phyloP scores from a whole-genome alignment of 2,329 filamentous ascomycete genomes.

The Proliferodiscus dingleyae region DNA sequence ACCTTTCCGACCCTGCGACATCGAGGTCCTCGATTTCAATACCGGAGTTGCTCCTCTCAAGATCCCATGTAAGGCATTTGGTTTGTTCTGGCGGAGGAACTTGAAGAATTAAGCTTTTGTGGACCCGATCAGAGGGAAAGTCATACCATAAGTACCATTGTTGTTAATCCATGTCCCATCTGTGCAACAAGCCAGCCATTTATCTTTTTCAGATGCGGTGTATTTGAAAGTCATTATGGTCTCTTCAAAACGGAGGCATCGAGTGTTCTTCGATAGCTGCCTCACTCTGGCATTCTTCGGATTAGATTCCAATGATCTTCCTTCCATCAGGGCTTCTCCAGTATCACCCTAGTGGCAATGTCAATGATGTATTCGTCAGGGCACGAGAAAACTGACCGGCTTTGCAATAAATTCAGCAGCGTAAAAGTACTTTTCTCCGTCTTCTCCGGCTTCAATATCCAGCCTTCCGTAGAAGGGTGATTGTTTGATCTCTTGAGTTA shows the following conservation, averaged over 20 bases:
- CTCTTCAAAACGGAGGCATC: slow-evolving; percentile 1
- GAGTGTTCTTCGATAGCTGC: not conserved
- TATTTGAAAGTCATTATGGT: slow-evolving; percentile 9
- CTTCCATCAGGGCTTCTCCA: not conserved
- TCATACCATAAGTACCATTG: not conserved
- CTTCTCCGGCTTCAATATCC: not conserved
- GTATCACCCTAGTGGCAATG: not conserved
- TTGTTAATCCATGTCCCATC: slow-evolving; percentile 1
- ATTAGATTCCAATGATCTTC: not conserved
- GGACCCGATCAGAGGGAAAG: too few relatives aligned
- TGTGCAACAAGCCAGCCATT: not conserved
- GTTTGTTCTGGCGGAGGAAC: too few relatives aligned
- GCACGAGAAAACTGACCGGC: not conserved
- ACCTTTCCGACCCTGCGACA: too few relatives aligned
- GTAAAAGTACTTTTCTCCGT: not conserved
- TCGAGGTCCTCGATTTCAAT: too few relatives aligned
- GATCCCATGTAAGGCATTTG: too few relatives aligned
- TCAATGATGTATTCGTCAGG: not conserved
- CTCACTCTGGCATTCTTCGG: not conserved
- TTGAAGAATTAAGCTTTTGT: too few relatives aligned
- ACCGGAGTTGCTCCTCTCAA: too few relatives aligned
- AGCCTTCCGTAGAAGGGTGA: not conserved
- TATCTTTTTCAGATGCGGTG: slow-evolving; percentile 1
- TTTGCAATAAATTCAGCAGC: not conserved
- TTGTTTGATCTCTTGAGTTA: not conserved